These are phyloP conservation scores for Handroanthus guayacan DNA, from an alignment of 257 asterid species.

Conservation along the genomic window DNA sequence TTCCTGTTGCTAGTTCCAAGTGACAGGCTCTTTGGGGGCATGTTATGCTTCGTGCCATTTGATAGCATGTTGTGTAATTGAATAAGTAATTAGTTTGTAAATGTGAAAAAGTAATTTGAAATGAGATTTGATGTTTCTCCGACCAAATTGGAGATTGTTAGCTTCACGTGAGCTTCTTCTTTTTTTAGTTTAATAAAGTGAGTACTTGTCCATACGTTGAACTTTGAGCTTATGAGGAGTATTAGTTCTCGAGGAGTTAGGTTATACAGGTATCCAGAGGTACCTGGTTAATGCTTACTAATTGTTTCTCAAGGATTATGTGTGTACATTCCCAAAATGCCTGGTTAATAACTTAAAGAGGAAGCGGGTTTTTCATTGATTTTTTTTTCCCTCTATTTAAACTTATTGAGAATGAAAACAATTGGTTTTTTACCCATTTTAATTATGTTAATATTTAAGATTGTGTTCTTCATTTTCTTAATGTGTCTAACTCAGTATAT, in stretches of 20 bases:
- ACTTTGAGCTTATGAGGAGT: not conserved
- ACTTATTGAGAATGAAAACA: too few species aligned
- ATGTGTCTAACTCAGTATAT: constrained; percentile 6
- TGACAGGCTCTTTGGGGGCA: constrained; percentile 4
- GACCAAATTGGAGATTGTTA: not conserved
- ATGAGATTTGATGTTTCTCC: not conserved
- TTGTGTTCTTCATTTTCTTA: not conserved
- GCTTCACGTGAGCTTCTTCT: not conserved
- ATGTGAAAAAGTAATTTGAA: too few species aligned
- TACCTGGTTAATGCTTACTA: not conserved
- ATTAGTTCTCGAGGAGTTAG: not conserved
- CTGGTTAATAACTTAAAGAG: not conserved
- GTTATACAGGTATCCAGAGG: not conserved
- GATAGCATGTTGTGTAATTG: not conserved
- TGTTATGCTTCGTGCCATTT: constrained; percentile 1
- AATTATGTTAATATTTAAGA: constrained; percentile 1
- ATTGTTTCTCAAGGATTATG: not conserved
- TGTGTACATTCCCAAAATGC: not conserved
- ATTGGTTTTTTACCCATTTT: not conserved
- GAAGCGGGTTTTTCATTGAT: not conserved
- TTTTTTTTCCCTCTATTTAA: not conserved
- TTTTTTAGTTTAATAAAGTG: not conserved
- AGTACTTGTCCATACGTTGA: not conserved
- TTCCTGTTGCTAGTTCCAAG: constrained; percentile 25
- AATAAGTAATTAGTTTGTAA: not conserved